Percentiles rank a stretch among this genome's conserved stretches.
phyloP scores from a whole-genome alignment of 2,329 filamentous ascomycete genomes.

The Epichloe typhina region DNA sequence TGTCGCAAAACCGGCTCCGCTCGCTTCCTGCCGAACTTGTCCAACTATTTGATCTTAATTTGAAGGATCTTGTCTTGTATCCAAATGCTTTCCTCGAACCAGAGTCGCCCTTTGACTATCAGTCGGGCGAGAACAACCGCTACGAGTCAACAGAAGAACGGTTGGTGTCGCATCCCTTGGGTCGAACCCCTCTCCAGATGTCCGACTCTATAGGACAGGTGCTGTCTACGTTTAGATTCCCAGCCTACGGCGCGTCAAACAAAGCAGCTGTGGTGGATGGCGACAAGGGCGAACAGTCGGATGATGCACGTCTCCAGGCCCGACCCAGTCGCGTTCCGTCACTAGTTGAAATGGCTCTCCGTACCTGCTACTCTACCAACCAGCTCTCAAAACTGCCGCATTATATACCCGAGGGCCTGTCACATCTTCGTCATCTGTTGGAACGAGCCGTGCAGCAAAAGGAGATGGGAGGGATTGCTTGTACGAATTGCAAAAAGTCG shows the following conservation, averaged over 20 bases:
- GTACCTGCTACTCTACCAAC: constrained; percentile 29
- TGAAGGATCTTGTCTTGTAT: constrained; percentile 41
- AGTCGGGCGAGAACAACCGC: constrained; percentile 1
- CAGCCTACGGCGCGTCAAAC: constrained; percentile 9
- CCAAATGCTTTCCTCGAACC: constrained; percentile 50
- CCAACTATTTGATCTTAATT: constrained; percentile 34
- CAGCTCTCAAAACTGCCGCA: constrained; percentile 29
- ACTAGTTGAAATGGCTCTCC: constrained; percentile 37
- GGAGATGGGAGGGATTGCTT: constrained; percentile 34
- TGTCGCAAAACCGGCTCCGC: constrained; percentile 49
- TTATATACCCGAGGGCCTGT: constrained; percentile 29
- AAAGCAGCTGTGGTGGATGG: constrained; percentile 12
- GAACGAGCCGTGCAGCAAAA: constrained; percentile 26
- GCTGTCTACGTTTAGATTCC: constrained; percentile 19
- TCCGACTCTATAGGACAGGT: constrained; percentile 17
- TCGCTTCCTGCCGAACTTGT: constrained; percentile 52
- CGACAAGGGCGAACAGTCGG: constrained; percentile 1
- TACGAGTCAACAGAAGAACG: constrained; percentile 4
- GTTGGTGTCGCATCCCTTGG: constrained; percentile 14
- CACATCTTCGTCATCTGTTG: constrained; percentile 27
- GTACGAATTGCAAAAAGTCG: constrained; percentile 35
- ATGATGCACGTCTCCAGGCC: background rate
- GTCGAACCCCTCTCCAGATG: constrained; percentile 19
- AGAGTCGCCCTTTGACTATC: constrained; percentile 4
- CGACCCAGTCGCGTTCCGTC: constrained; percentile 29